Evolutionary conservation across 2,329 filamentous ascomycete species (phyloP), one percentile per base, ranked within the genome.

Genomic region (Hypoxylon sp.): DNA sequence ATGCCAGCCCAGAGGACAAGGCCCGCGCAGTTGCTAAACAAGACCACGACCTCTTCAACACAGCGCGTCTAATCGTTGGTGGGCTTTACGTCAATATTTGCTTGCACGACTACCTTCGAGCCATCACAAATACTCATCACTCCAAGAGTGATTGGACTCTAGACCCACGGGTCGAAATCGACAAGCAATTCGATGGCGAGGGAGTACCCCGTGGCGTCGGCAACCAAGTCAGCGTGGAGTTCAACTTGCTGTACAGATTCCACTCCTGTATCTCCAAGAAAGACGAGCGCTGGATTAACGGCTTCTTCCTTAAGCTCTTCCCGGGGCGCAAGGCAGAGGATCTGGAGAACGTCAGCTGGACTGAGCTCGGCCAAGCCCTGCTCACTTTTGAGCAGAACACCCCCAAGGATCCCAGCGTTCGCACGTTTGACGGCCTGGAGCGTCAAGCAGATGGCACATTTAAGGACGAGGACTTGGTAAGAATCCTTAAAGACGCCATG

Each of bases 141-240:
- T 87, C 84, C 13, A 81, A 87, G 67, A 88, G 83, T 65, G 82
- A 85, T 67, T 91, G 88, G 87, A 89, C 86, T 6, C 79, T 92
- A 4, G 88, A 92, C 66, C 89, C 89, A 1, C 85, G 89, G 21
- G 83, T 85, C n/a, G 85, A 89, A 0, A 86, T 89, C 44, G 83
- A 78, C 72, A 86, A 85, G 64, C 78, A 80, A 50, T 80, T 79
- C 53, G 79, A 82, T 57, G 77, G 79, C 3, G 79, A 85, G 24
- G 83, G 83, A 6, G 82, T 86, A 0, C 80, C 84, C 0, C 81
- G 87, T 50, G 89, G 87, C 1, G 83, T 88, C 2, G 89, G 89
- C 11, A 92, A 92, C 73, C 88, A 91, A 71, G 88, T 91, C 50
- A 89, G 86, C 46, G 89, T 88, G 2, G 89, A 92, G 76, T 92